Base-by-base conservation (phyloP, 805 yeast genomes). In the Lipomyces mesembrius region DNA sequence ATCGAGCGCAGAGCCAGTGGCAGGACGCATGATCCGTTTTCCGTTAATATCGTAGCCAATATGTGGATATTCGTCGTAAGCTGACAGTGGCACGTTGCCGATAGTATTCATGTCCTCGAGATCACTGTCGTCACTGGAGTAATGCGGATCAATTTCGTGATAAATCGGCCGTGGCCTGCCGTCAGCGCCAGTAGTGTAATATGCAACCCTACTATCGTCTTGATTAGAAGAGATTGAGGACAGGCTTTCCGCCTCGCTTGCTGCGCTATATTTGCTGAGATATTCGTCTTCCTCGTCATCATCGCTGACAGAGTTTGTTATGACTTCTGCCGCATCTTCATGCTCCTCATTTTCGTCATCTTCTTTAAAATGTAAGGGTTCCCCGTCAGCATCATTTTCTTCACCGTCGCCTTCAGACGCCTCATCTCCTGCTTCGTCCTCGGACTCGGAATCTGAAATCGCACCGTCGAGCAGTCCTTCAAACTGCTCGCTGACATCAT, bases 11-110 rank as follows among this genome's bases (percentile, higher is more conserved):
- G 96, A 87, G 14, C 98, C 97, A 74, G 91, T 89, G 9, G 98
- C 99, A 12, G 99, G 99, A 78, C 99, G 87, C 98, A 95, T 94
- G 76, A 95, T 93, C 76, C 99, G 87, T 77, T 93, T 94, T 75
- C 99, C 99, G 77, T 95, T 95, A 74, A 95, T 93, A 77, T 92
- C 94, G 78, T 95, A 95, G 65, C 99, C 98, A 67, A 95, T 87
- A 77, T 95, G 99, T 0, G 99, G 99, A 88, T 89, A 90, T 78
- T 93, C 97, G 64, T 95, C 99, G 77, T 95, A 95, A 1, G 97
- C 97, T 22, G 94, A 85, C 25, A 95, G 75, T 60, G 99, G 98
- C 65, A 95, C 85, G 76, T 95, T 91, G 60, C 99, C 99, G 72
- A 95, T 91, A 3, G 98, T 92, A 79, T 95, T 95, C 73, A 80